A percentile compares a stretch with the other conserved stretches of the same genome.
phyloP scores from a whole-genome alignment of 83 land plant genomes.

The Thuja plicata region DNA sequence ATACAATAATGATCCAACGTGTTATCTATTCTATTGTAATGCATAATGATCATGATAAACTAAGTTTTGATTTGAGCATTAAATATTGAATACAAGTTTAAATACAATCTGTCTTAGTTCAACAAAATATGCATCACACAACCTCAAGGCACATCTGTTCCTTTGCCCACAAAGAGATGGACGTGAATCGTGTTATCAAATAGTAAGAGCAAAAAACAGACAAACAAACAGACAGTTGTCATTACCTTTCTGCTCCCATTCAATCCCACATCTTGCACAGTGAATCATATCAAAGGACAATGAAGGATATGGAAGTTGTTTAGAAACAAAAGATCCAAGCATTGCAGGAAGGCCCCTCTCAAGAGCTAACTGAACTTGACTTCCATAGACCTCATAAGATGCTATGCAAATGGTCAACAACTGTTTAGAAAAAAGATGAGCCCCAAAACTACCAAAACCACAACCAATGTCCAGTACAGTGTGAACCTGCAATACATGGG shows the following conservation, averaged over 20 bases:
- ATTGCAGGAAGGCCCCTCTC: constrained; percentile 94
- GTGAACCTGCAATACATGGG: constrained; percentile 46
- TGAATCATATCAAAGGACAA: constrained; percentile 90
- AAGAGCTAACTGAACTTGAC: constrained; percentile 84
- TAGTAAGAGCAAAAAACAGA: not conserved
- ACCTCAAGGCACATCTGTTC: not conserved
- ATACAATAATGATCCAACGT: not conserved
- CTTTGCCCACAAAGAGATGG: not conserved
- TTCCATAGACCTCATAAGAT: constrained; percentile 73
- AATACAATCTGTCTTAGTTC: not conserved
- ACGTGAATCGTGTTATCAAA: not conserved
- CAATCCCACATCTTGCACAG: constrained; percentile 74
- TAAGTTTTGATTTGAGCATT: not conserved
- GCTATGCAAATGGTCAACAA: constrained; percentile 73
- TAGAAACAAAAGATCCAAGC: constrained; percentile 66
- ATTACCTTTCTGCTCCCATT: constrained; percentile 84
- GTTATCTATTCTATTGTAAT: not conserved
- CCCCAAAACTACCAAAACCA: constrained; percentile 82
- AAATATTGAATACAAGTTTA: not conserved
- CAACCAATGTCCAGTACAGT: constrained; percentile 83
- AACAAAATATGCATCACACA: not conserved
- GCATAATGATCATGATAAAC: not conserved
- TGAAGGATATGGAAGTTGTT: constrained; percentile 78
- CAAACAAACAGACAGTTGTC: not conserved
- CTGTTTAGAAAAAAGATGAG: constrained; percentile 66